Percentiles rank a stretch among this genome's conserved stretches.
Conservation (phyloP, 2,329 filamentous ascomycete genomes). For the Rhynchosporium agropyri region DNA sequence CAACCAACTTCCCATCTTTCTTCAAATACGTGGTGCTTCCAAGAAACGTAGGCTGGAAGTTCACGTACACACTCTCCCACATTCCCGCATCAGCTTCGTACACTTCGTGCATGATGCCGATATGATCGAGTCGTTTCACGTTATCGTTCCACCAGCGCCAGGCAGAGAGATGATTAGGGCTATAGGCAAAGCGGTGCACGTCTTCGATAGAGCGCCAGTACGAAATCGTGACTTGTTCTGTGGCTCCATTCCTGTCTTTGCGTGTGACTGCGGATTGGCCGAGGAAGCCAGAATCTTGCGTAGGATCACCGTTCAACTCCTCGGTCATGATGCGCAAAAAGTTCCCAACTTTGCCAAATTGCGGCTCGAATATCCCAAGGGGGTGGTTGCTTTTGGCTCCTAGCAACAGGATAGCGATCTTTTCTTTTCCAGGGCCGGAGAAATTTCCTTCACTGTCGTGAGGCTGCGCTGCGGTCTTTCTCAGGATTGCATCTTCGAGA, state of each 20-base stretch:
- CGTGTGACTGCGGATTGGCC: slow-evolving; percentile 24
- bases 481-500: slow-evolving; percentile 23
- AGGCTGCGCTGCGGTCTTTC: slow-evolving; percentile 26
- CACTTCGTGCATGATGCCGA: slow-evolving; percentile 35
- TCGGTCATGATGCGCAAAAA: slow-evolving; percentile 25
- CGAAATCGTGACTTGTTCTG: slow-evolving; percentile 26
- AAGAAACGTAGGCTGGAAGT: slow-evolving; percentile 30
- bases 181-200: slow-evolving; percentile 44
- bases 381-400: slow-evolving; percentile 33
- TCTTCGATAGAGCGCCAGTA: slow-evolving; percentile 31
- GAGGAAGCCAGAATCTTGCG: slow-evolving; percentile 30
- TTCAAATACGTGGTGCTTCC: slow-evolving; percentile 32
- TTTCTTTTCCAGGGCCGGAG: slow-evolving; percentile 25
- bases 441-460: slow-evolving; percentile 26
- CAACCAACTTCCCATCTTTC: slow-evolving; percentile 28
- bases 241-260: slow-evolving; percentile 28
- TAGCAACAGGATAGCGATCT: slow-evolving; percentile 29
- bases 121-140: slow-evolving; percentile 25
- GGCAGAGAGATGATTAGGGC: slow-evolving; percentile 75
- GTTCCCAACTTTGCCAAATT: slow-evolving; percentile 21
- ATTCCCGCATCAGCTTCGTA: slow-evolving; percentile 28
- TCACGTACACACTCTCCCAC: slow-evolving; percentile 31
- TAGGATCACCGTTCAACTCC: slow-evolving; percentile 24
- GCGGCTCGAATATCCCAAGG: slow-evolving; percentile 30
- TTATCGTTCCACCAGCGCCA: slow-evolving; percentile 72